Conservation (phyloP, 345 rosid species). For the Cardiospermum halicacabum region DNA sequence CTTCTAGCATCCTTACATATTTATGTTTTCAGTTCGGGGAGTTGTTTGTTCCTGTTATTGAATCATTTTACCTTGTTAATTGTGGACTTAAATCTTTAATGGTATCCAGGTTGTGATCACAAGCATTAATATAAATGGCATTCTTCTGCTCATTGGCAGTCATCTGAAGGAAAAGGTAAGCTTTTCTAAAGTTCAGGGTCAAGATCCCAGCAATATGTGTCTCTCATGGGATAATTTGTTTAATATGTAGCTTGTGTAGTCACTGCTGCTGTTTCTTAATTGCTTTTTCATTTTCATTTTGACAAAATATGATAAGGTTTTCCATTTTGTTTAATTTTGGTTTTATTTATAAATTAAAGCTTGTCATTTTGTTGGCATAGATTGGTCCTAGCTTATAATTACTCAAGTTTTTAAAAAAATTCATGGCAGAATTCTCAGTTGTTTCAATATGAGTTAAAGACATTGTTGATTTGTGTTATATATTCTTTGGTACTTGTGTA, state of each 20-base stretch:
- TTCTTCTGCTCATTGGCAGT: slow-evolving; percentile 86
- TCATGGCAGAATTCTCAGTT: not conserved
- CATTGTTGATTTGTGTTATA: not conserved
- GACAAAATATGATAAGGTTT: not conserved
- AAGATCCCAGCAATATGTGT: not conserved
- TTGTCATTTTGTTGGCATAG: not conserved
- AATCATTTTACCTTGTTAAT: slow-evolving; percentile 25
- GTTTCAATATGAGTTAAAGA: not conserved
- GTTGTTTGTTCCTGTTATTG: slow-evolving; percentile 49
- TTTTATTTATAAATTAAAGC: no score
- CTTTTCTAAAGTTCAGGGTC: not conserved
- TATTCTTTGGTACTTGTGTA: not conserved
- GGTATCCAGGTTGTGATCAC: slow-evolving; percentile 88
- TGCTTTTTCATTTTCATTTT: not conserved
- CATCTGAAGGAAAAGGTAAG: slow-evolving; percentile 84
- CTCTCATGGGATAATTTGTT: slow-evolving; percentile 4
- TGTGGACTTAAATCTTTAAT: slow-evolving; percentile 12
- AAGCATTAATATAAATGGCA: slow-evolving; percentile 74
- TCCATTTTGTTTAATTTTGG: no score
- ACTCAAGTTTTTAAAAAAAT: not conserved
- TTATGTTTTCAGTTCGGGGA: no score
- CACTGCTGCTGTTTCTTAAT: not conserved
- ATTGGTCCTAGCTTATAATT: not conserved
- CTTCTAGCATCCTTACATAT: slow-evolving; percentile 69
- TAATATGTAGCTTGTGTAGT: not conserved